A percentile compares a stretch with the other conserved stretches of the same genome.
These are phyloP conservation scores for Cicer yamashitae DNA, from an alignment of 306 rosid species.

Conservation along the genomic window DNA sequence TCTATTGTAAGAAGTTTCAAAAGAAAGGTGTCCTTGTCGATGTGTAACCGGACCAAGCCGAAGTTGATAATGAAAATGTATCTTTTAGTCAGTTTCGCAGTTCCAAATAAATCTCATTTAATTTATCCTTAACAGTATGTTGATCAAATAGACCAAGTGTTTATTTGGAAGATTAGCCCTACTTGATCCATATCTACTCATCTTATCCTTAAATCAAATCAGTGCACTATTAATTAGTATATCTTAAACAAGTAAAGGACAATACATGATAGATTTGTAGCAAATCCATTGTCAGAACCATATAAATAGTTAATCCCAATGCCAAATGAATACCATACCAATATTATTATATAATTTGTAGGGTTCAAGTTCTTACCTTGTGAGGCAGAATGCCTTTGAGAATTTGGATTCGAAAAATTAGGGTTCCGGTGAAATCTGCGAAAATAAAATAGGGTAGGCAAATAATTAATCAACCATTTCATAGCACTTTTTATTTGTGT, in stretches of 20 bases:
- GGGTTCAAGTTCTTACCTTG: no score
- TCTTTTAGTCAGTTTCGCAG: background rate
- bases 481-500: no score
- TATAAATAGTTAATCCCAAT: constrained; percentile 9
- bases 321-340: constrained; percentile 24
- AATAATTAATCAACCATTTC: no score
- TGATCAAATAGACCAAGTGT: constrained; percentile 34
- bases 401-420: no score
- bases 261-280: constrained; percentile 5
- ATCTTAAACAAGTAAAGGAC: constrained; percentile 42
- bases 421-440: no score
- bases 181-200: constrained; percentile 18
- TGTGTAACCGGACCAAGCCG: constrained; percentile 31
- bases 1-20: background rate
- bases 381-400: no score
- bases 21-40: constrained; percentile 25
- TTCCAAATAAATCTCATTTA: background rate
- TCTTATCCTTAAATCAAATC: constrained; percentile 47
- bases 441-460: no score
- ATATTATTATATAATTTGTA: background rate
- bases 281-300: constrained; percentile 31
- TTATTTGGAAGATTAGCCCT: constrained; percentile 38
- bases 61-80: constrained; percentile 40
- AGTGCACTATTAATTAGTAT: background rate
- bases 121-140: constrained; percentile 1